Base-by-base conservation (phyloP, 176 grass and related monocot species). In the Triticum monococcum region DNA sequence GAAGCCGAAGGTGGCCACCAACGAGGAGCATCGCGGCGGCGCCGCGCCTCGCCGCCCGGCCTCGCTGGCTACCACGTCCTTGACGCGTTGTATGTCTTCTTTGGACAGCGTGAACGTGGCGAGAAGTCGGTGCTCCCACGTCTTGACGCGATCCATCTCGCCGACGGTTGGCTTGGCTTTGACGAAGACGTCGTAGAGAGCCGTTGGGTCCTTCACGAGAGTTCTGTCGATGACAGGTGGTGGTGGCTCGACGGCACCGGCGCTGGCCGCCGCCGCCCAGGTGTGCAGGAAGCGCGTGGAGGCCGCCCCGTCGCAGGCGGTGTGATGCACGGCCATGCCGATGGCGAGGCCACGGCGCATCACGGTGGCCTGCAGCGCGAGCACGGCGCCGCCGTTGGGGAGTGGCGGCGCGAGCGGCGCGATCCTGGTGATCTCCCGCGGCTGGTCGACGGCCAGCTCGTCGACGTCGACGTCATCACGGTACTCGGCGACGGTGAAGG, bases 1-100 rank as follows among this genome's bases (percentile, higher is more conserved):
- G 60, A 83, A 75, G 37, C 81, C 85, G 64, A 83, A 88, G 1
- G 86, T 23, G 36, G 85, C 79, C 0, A 92, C 88, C 17, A 92
- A 40, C 18, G 93, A 83, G 1, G 90, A 90, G 86, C 87, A 92
- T 46, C 45, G 88, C 8, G 87, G 68, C 23, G 90, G 64, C n/a
- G 24, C 5, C 0, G 41, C 26, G 68, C 69, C 31, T 11, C 54
- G 83, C 9, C 40, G 40, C 40, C 0, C 40, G 2, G 38, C 38
- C 38, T 84, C 81, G 0, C 18, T 26, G 26, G 67, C 83, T 5
- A 82, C 5, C 12, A 76, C 17, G 50, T 85, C 85, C 63, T 93
- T 93, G 10, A 90, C 76, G 12, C 59, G 24, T 3, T 24, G n/a
- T 46, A 93, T 64, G 31, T 88, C 81, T 22, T 72, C 50, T 20